Evolutionary conservation across 2,329 filamentous ascomycete species (phyloP).

Genomic region (Curvularia sp.): DNA sequence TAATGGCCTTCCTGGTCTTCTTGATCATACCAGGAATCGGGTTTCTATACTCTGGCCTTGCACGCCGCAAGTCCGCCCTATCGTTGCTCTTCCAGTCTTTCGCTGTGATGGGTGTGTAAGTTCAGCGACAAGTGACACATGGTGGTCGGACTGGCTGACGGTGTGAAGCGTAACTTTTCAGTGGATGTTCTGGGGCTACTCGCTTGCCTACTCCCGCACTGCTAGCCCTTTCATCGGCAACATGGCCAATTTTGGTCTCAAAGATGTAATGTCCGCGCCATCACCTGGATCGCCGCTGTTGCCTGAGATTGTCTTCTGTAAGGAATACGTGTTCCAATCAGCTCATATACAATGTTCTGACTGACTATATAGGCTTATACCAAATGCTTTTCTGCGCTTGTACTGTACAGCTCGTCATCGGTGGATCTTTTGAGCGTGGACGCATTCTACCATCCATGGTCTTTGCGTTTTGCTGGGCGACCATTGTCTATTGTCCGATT

Average conservation of each 20-base stretch:
- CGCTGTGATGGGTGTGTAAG: conserved; percentile 62
- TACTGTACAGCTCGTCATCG: conserved; percentile 70
- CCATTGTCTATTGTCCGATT: conserved; percentile 69
- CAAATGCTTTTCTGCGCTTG: conserved; percentile 69
- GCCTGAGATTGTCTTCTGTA: conserved; percentile 70
- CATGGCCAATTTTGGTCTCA: conserved; percentile 67
- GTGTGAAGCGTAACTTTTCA: conserved; percentile 58
- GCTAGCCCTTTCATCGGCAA: conserved; percentile 69
- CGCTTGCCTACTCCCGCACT: conserved; percentile 66
- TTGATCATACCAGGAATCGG: conserved; percentile 72
- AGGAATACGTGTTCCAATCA: neutral
- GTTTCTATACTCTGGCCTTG: conserved; percentile 69
- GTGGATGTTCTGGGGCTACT: conserved; percentile 72
- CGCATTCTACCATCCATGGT: conserved; percentile 69
- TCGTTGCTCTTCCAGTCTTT: conserved; percentile 69
- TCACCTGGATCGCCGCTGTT: conserved; percentile 64
- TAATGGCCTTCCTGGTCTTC: conserved; percentile 69
- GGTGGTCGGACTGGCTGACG: conserved; percentile 6
- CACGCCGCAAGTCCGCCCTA: conserved; percentile 68
- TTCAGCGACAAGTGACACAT: conserved; percentile 1
- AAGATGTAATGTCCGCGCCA: conserved; percentile 66
- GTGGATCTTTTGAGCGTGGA: conserved; percentile 69
- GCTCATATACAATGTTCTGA: neutral
- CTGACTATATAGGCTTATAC: conserved; percentile 55
- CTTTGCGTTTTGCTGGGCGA: conserved; percentile 70